These are phyloP conservation scores for Dujonia santamariae DNA, from an alignment of 1,139 yeast species.

Conservation along the genomic window DNA sequence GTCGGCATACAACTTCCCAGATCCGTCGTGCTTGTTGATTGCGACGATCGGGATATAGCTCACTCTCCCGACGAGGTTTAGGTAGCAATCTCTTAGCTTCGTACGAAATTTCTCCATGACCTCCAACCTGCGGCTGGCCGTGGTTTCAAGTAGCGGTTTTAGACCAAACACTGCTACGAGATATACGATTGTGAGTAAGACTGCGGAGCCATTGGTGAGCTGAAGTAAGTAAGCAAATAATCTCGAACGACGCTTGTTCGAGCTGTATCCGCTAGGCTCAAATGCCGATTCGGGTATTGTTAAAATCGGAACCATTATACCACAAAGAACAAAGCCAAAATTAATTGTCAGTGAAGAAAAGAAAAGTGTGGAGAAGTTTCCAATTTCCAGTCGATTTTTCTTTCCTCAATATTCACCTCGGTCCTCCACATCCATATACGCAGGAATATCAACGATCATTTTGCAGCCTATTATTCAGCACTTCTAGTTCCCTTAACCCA, in stretches of 20 bases:
- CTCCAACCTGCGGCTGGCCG: slow-evolving; percentile 30
- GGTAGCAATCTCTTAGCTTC: slow-evolving; percentile 35
- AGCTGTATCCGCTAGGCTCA: slow-evolving; percentile 26
- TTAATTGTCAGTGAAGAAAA: too few species aligned
- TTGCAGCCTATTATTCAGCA: too few species aligned
- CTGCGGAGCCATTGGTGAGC: slow-evolving; percentile 37
- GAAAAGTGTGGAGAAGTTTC: too few species aligned
- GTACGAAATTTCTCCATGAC: slow-evolving; percentile 32
- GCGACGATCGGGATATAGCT: slow-evolving; percentile 42
- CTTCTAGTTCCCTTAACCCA: too few species aligned
- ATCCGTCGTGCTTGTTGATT: slow-evolving; percentile 23
- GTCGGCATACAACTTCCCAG: slow-evolving; percentile 36
- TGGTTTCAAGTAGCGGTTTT: slow-evolving; percentile 35
- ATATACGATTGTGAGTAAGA: slow-evolving; percentile 28
- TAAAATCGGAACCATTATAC: slow-evolving; percentile 28
- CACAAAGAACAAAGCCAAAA: too few species aligned
- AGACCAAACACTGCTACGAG: slow-evolving; percentile 30
- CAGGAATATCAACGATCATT: too few species aligned
- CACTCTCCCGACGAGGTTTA: slow-evolving; percentile 33
- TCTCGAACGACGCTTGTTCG: slow-evolving; percentile 19
- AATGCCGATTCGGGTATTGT: slow-evolving; percentile 46
- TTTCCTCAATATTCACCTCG: too few species aligned
- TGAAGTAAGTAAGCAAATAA: slow-evolving; percentile 27
- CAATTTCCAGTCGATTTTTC: too few species aligned
- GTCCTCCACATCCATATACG: too few species aligned